Conservation (phyloP, 805 yeast species). For the Kregervanrija pseudodelftensis region DNA sequence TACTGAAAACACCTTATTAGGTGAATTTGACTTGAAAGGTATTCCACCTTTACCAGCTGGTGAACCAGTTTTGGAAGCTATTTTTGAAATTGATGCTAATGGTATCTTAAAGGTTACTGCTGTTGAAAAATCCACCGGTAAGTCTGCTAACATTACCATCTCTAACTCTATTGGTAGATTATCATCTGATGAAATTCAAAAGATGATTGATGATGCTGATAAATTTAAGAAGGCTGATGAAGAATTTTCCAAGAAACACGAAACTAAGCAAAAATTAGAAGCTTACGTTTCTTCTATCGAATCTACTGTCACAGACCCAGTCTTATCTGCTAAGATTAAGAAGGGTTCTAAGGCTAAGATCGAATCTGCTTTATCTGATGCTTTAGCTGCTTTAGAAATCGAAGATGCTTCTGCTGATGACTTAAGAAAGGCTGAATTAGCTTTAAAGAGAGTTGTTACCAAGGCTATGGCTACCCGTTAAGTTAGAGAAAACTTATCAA, state of each 20-base stretch:
- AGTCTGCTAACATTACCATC: constrained; percentile 96
- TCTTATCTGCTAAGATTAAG: constrained; percentile 95
- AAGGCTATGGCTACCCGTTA: constrained; percentile 98
- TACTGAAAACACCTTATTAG: constrained; percentile 93
- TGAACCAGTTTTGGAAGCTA: constrained; percentile 98
- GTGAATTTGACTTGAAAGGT: constrained; percentile 97
- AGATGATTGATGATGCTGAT: constrained; percentile 98
- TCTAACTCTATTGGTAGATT: constrained; percentile 99
- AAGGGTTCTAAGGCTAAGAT: constrained; percentile 95
- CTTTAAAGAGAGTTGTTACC: constrained; percentile 98
- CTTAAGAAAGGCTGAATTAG: constrained; percentile 98
- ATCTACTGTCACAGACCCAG: constrained; percentile 96
- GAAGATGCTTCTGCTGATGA: constrained; percentile 97
- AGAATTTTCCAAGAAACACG: constrained; percentile 98
- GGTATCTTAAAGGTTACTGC: constrained; percentile 99
- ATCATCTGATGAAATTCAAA: constrained; percentile 92
- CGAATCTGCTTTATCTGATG: constrained; percentile 96
- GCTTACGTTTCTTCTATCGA: constrained; percentile 95
- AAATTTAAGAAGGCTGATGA: constrained; percentile 98
- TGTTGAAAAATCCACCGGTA: constrained; percentile 97
- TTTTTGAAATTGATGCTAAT: constrained; percentile 98
- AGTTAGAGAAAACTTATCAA: constrained; percentile 21
- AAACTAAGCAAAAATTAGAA: constrained; percentile 98
- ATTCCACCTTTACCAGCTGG: constrained; percentile 99
- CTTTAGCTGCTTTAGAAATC: constrained; percentile 93